Evolutionary conservation across 176 grass and related monocot genomes (phyloP).

Genomic region (Neostapfia colusana): DNA sequence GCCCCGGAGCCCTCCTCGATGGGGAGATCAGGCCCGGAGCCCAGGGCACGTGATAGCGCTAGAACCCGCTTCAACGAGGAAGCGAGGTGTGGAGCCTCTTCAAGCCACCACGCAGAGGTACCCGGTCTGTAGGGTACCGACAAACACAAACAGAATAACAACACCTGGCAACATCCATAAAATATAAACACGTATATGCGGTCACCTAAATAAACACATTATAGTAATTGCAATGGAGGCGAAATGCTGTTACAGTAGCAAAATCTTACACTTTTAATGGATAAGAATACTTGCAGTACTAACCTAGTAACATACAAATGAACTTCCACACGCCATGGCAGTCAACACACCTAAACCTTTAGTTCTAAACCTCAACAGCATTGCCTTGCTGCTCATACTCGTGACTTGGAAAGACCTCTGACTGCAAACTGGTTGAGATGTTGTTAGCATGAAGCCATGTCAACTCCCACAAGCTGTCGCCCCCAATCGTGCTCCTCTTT

Average conservation of each 20-base stretch:
- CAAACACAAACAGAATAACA: no score
- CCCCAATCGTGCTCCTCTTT: conserved; percentile 86
- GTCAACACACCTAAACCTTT: neutral
- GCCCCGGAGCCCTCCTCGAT: no score
- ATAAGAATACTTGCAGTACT: conserved; percentile 23
- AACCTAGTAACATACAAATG: conserved; percentile 32
- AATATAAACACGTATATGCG: neutral
- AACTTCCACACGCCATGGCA: conserved; percentile 3
- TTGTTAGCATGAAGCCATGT: conserved; percentile 93
- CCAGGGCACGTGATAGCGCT: no score
- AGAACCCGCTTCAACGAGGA: no score
- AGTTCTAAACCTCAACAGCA: conserved; percentile 26
- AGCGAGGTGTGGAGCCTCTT: no score
- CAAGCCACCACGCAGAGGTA: no score
- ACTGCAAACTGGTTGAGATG: conserved; percentile 68
- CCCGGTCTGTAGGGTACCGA: no score
- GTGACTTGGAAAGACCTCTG: conserved; percentile 72
- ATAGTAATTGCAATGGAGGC: conserved; percentile 27
- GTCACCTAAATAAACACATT: conserved; percentile 30
- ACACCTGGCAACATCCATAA: neutral
- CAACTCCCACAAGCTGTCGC: conserved; percentile 93
- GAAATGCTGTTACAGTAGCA: conserved; percentile 41
- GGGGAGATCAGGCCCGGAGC: no score
- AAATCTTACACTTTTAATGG: conserved; percentile 45
- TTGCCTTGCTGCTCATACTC: conserved; percentile 57